A percentile compares a stretch with the other conserved stretches of the same genome.
Evolutionary conservation across 495 filamentous ascomycete genomes (phyloP).

Genomic region (Podospora sp.): DNA sequence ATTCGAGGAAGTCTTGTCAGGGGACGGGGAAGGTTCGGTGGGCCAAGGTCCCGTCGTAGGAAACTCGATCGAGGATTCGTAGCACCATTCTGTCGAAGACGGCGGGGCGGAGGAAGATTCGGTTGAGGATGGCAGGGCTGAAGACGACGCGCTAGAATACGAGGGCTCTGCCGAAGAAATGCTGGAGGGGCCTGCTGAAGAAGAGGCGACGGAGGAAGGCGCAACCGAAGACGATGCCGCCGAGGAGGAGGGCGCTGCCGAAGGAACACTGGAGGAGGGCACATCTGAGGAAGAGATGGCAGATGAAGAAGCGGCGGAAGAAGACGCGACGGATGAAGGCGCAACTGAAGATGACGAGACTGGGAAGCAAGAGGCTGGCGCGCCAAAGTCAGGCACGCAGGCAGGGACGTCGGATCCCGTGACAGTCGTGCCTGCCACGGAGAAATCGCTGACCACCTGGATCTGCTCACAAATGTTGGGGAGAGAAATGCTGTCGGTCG

Average conservation of each 20-base stretch:
- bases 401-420: not conserved
- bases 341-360: not conserved
- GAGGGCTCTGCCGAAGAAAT: not conserved
- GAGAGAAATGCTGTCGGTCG: too few relatives aligned
- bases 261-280: not conserved
- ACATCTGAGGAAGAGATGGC: conserved; percentile 1
- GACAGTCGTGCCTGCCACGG: not conserved
- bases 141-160: not conserved
- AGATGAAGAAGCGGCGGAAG: too few relatives aligned
- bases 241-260: not conserved
- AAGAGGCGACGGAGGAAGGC: not conserved
- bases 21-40: not conserved
- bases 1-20: not conserved
- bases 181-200: not conserved
- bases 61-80: not conserved
- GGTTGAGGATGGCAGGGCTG: not conserved
- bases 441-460: not conserved
- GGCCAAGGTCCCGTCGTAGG: not conserved
- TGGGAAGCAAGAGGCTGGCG: not conserved
- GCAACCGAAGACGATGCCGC: not conserved
- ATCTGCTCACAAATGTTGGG: too few relatives aligned
- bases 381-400: too few relatives aligned
- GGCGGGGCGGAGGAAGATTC: too few relatives aligned
- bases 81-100: not conserved
- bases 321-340: conserved; percentile 7